Conservation (phyloP, 805 yeast genomes). For the Saturnispora dispora region DNA sequence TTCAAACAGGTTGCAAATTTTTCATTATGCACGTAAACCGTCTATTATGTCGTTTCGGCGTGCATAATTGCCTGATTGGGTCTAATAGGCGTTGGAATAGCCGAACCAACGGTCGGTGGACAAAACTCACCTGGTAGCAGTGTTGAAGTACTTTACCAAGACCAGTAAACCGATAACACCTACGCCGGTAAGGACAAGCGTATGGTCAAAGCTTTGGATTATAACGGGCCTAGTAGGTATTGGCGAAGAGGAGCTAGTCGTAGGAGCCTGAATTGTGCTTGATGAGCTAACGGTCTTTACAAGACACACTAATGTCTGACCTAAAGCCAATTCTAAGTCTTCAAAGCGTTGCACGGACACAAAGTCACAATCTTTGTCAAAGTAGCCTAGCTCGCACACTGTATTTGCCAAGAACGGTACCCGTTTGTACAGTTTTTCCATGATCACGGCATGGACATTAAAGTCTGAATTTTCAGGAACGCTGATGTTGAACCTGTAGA, state of each 20-base stretch:
- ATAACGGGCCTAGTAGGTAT: neutral
- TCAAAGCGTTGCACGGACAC: constrained; percentile 27
- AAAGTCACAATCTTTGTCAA: constrained; percentile 32
- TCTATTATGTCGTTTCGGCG: neutral
- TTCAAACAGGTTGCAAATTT: neutral
- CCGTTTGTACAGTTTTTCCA: constrained; percentile 10
- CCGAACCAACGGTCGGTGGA: neutral
- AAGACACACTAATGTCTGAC: constrained; percentile 2
- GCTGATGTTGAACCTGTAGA: constrained; percentile 20
- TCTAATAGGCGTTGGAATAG: neutral
- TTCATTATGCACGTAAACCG: neutral
- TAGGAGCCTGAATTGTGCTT: neutral
- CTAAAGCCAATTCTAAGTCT: constrained; percentile 26
- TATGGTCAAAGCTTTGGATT: neutral
- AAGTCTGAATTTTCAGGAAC: constrained; percentile 5
- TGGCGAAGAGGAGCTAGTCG: neutral
- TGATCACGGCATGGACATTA: constrained; percentile 8
- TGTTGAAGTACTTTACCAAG: neutral
- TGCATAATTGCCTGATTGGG: neutral
- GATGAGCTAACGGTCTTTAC: neutral
- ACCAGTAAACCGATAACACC: neutral
- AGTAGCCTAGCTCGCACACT: constrained; percentile 27
- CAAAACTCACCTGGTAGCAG: neutral
- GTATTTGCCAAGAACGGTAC: neutral
- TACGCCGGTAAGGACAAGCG: neutral